phyloP scores from a whole-genome alignment of 805 yeast genomes.

The Yarrowia porcina region DNA sequence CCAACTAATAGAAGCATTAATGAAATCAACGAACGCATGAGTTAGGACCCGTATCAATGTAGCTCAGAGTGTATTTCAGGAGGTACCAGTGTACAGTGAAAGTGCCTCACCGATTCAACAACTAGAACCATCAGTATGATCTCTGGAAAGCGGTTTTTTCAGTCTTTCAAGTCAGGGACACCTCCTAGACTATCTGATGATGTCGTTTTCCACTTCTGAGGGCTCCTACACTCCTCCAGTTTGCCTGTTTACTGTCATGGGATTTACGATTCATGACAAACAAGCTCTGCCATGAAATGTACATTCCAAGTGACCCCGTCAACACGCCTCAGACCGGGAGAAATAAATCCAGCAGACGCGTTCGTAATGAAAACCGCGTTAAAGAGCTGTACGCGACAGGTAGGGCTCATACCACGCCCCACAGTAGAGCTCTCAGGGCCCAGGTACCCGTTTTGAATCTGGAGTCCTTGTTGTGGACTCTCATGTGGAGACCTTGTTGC shows the following conservation, averaged over 20 bases:
- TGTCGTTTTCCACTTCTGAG: background rate
- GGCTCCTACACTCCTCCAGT: no score
- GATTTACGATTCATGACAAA: background rate
- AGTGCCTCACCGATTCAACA: background rate
- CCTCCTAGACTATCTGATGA: background rate
- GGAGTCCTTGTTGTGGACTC: no score
- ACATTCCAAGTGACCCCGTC: slow-evolving; percentile 18
- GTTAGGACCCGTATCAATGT: background rate
- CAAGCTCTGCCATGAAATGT: background rate
- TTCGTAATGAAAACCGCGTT: background rate
- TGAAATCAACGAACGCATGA: slow-evolving; percentile 18
- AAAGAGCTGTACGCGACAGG: no score
- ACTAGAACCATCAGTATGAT: no score
- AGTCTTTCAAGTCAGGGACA: no score
- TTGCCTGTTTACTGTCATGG: slow-evolving; percentile 3
- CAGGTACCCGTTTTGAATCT: no score
- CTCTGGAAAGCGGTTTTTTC: no score
- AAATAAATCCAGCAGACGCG: no score
- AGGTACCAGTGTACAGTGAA: no score
- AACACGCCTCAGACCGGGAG: background rate
- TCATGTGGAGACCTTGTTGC: no score
- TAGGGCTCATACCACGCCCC: no score
- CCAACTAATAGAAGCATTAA: slow-evolving; percentile 22
- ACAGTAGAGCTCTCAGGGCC: no score
- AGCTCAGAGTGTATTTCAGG: background rate